Base-by-base conservation (phyloP, 2,329 filamentous ascomycete genomes). In the Claviceps digitariae region DNA sequence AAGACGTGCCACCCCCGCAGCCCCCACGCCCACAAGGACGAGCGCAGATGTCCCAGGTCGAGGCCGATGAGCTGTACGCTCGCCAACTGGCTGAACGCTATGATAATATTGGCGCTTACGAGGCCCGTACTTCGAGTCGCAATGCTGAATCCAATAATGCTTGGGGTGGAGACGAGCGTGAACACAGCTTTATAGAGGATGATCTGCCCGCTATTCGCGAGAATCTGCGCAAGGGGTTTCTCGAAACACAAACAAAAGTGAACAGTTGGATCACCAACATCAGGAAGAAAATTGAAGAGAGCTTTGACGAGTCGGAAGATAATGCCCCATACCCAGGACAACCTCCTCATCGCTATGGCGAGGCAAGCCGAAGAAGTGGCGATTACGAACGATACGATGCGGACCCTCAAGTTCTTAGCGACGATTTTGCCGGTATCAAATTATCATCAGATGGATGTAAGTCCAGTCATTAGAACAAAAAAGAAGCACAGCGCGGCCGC, bases 371-470 rank as follows among this genome's bases (percentile, higher is more conserved):
- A 60, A 79, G 86, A 61, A 95, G 90, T 66, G 85, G 85, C 43
- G 91, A 97, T 66, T 89, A 90, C 57, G 86, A 90, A 61, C 83
- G 89, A 54, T 98, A 98, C 65, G 93, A 98, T 67, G 90, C 90
- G 29, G 93, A 98, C 66, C 93, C 91, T 31, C 83, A 90, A 64
- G 82, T 97, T 40, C 75, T 98, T 34, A 83, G 84, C 57, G 91
- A 96, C 62, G 90, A 97, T 64, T 97, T 98, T 70, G 79, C 81
- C 15, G 80, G 81, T 34, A 84, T 85, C 67, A 79, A 78, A 63
- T 75, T 85, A 55, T 74, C 78, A 38, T 70, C 72, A 23, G 81
- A 84, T 61, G 79, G 81, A 51, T 81, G 81, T 84, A 69, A 71
- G 81, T 71, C 10, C 40, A 36, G 5, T 38, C 6, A 21, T 23